Conservation (phyloP, 768 basidiomycete species). For the Chalciporus piperatus region DNA sequence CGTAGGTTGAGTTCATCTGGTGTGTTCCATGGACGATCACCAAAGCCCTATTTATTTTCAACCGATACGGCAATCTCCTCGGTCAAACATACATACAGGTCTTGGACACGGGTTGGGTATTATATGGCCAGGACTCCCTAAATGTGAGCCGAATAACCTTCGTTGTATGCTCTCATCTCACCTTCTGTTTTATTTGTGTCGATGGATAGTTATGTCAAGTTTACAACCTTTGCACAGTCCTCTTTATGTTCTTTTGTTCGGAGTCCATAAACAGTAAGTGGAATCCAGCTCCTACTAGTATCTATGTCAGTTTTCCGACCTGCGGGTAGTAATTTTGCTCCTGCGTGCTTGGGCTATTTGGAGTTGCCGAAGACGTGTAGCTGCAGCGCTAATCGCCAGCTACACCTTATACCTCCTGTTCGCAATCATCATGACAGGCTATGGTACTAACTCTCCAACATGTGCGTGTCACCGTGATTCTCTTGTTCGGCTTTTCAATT, state of each 20-base stretch:
- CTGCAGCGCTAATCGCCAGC: background rate
- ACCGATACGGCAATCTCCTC: constrained; percentile 17
- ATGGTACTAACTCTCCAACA: background rate
- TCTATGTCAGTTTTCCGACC: background rate
- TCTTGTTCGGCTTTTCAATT: background rate
- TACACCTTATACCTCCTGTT: constrained; percentile 8
- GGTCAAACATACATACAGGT: constrained; percentile 8
- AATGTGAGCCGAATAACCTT: background rate
- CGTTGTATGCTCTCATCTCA: too few relatives aligned
- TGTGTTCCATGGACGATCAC: constrained; percentile 8
- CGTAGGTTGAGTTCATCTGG: constrained; percentile 18
- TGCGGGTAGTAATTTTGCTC: constrained; percentile 13
- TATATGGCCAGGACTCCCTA: background rate
- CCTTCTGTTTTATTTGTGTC: too few relatives aligned
- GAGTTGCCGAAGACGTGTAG: constrained; percentile 2
- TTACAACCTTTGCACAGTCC: background rate
- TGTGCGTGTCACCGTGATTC: background rate
- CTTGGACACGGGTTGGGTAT: constrained; percentile 3
- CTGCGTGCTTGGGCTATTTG: constrained; percentile 22
- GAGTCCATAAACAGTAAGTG: constrained; percentile 19
- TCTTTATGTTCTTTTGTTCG: constrained; percentile 1
- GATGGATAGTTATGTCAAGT: constrained; percentile 11
- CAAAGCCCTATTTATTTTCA: constrained; percentile 12
- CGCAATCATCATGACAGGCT: background rate
- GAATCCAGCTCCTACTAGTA: too few relatives aligned